Evolutionary conservation across 805 yeast genomes (phyloP).

Genomic region (Ogataea ganodermae): DNA sequence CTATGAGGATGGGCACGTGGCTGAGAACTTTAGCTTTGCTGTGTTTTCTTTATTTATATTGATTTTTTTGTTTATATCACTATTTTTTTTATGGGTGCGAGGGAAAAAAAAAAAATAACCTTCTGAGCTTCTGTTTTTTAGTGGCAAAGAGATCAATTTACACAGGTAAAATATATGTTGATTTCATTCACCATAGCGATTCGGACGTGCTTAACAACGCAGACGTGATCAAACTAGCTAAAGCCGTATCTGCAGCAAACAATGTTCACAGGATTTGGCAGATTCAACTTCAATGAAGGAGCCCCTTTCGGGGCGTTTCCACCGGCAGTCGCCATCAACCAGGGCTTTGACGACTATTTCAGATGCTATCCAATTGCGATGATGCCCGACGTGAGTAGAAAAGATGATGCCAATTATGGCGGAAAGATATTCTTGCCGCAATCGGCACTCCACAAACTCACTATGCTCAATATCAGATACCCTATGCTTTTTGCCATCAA

Average conservation of each 20-base stretch:
- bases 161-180: too few species aligned
- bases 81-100: too few species aligned
- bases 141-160: constrained; percentile 3
- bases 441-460: constrained; percentile 82
- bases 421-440: constrained; percentile 96
- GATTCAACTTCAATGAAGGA: constrained; percentile 18
- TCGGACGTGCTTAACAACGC: too few species aligned
- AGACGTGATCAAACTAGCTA: too few species aligned
- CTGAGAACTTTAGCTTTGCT: not conserved
- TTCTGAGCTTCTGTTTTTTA: not conserved
- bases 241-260: too few species aligned
- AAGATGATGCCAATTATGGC: constrained; percentile 84
- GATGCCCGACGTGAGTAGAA: constrained; percentile 77
- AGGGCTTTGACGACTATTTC: constrained; percentile 76
- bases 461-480: constrained; percentile 88
- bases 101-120: not conserved
- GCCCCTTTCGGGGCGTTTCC: constrained; percentile 19
- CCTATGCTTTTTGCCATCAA: constrained; percentile 91
- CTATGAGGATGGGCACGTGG: too few species aligned
- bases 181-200: too few species aligned
- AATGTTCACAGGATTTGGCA: constrained; percentile 32
- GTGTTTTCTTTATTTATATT: constrained; percentile 5
- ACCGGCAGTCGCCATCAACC: constrained; percentile 23
- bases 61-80: too few species aligned
- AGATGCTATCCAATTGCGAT: constrained; percentile 89